phyloP scores from a whole-genome alignment of 768 basidiomycete species.

The Neoboletus brunneissimus region DNA sequence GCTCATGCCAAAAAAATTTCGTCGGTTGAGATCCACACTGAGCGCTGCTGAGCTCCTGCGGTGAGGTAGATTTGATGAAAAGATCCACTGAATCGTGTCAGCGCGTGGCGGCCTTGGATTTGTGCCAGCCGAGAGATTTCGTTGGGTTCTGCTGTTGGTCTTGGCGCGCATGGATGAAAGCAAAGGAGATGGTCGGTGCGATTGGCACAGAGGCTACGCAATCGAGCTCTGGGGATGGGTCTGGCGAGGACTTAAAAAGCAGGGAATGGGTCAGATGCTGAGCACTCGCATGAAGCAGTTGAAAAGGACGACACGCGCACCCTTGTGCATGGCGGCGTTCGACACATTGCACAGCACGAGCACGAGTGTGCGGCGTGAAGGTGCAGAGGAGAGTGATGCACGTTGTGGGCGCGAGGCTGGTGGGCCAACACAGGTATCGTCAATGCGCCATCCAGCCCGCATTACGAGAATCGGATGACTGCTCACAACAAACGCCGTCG shows the following conservation, averaged over 20 bases:
- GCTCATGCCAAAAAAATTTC: slow-evolving; percentile 77
- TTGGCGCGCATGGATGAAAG: slow-evolving; percentile 26
- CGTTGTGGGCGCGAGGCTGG: slow-evolving; percentile 26
- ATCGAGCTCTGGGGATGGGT: slow-evolving; percentile 1
- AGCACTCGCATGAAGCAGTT: slow-evolving; percentile 13
- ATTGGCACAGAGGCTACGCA: slow-evolving; percentile 10
- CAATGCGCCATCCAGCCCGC: slow-evolving; percentile 7
- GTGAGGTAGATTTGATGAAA: slow-evolving; percentile 66
- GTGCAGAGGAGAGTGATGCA: slow-evolving; percentile 19
- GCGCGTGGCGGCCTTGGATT: slow-evolving; percentile 30
- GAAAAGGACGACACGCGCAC: slow-evolving; percentile 24
- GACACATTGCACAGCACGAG: slow-evolving; percentile 24
- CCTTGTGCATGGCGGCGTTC: slow-evolving; percentile 25
- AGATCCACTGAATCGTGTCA: slow-evolving; percentile 67
- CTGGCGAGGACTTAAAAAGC: slow-evolving; percentile 1
- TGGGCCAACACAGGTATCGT: slow-evolving; percentile 3
- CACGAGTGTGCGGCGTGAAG: slow-evolving; percentile 35
- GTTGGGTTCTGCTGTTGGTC: slow-evolving; percentile 23
- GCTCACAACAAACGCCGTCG: background rate
- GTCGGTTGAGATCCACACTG: slow-evolving; percentile 58
- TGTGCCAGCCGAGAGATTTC: slow-evolving; percentile 22
- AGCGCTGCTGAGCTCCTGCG: slow-evolving; percentile 59
- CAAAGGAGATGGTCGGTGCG: slow-evolving; percentile 8
- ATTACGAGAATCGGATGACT: background rate
- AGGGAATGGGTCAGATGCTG: slow-evolving; percentile 6